Base-by-base conservation (phyloP, 306 rosid genomes). In the Gastrolobium bilobum region DNA sequence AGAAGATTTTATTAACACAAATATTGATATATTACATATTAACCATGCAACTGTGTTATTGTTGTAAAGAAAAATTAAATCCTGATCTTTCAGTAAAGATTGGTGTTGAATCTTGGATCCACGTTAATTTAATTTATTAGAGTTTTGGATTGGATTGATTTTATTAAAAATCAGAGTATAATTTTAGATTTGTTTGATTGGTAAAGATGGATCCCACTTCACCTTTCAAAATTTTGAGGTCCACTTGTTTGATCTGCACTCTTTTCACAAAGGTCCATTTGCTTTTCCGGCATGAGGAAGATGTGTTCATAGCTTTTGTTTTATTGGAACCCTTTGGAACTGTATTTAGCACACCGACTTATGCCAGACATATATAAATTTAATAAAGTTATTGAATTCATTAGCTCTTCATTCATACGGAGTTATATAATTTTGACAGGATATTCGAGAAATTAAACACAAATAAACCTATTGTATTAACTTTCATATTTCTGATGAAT, bases 181-280 rank as follows among this genome's bases (percentile, higher is more conserved):
- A 67, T 58, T 75, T 58, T 14, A 81, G 72, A 82, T 62, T 60
- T 82, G 56, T 79, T 38, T 48, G 70, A 47, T 10, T 13, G 61
- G 42, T 33, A 42, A 42, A 73, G 53, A 57, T 56, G 83, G 80
- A 58, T 54, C 80, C 80, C 79, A 73, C 82, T 57, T 68, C 29
- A 37, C 7, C 72, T 74, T 65, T 79, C 5, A 52, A 62, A 79
- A 52, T 1, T 61, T 79, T 68, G 68, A 75, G 79, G 58, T 69
- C 84, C 66, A 61, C 80, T 78, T 78, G 72, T 66, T 72, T 78
- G 4, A 52, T 52, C 54, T 79, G 37, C 33, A 6, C 60, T 48
- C 71, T 79, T 79, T 77, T 78, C 35, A 47, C 77, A 79, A 69
- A 67, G 84, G 78, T 73, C 76, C 61, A 51, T 77, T 73, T 78